Conservation (phyloP, 495 filamentous ascomycete genomes). For the Immersiella caudata region DNA sequence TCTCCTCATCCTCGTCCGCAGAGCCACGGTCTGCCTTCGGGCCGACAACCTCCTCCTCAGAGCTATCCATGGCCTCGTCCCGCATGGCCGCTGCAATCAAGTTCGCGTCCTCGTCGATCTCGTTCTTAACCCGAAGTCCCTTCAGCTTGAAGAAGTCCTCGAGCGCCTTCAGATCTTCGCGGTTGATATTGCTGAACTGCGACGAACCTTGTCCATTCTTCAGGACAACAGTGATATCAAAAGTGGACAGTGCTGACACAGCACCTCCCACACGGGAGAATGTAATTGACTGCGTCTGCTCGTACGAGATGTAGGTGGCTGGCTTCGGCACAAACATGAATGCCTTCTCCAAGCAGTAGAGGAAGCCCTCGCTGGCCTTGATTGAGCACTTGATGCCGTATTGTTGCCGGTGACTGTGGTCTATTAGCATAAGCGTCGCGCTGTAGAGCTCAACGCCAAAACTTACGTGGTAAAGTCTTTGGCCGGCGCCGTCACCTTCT, state of each 20-base stretch:
- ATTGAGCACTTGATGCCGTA: conserved; percentile 98
- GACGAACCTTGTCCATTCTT: conserved; percentile 77
- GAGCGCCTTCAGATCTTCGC: conserved; percentile 93
- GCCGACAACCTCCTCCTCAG: conserved; percentile 83
- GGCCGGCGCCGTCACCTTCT: conserved; percentile 90
- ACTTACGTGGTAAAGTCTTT: conserved; percentile 80
- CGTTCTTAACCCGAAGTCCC: conserved; percentile 93
- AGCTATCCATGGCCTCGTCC: conserved; percentile 72
- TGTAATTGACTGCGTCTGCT: conserved; percentile 83
- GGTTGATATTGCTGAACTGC: conserved; percentile 99
- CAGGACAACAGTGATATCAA: conserved; percentile 90
- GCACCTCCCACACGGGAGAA: conserved; percentile 96
- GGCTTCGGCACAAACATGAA: conserved; percentile 99
- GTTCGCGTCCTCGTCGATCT: conserved; percentile 68
- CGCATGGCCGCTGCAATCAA: conserved; percentile 80
- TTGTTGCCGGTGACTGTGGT: conserved; percentile 78
- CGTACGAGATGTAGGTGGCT: conserved; percentile 92
- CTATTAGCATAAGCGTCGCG: conserved; percentile 13
- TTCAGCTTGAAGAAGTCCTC: conserved; percentile 96
- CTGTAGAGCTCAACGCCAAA: not conserved
- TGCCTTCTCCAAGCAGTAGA: conserved; percentile 97
- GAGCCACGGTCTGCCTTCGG: conserved; percentile 77
- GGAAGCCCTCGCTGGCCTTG: conserved; percentile 95
- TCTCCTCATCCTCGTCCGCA: conserved; percentile 94
- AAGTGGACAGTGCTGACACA: conserved; percentile 90